Percentiles rank a stretch among this genome's conserved stretches.
Conservation (phyloP, 306 rosid genomes). For the Fragaria vesca region DNA sequence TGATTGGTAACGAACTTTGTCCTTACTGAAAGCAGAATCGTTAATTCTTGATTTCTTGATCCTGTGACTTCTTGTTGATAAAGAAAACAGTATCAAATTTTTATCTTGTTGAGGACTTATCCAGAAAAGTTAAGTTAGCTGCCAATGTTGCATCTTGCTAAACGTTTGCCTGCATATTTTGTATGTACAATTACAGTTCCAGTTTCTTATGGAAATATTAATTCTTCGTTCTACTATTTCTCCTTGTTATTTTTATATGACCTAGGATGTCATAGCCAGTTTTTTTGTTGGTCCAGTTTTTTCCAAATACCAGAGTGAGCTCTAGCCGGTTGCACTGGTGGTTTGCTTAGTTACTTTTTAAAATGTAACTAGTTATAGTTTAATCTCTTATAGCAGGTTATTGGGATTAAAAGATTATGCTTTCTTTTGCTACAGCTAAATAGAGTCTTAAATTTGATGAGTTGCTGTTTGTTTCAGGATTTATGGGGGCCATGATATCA, state of each 20-base stretch:
- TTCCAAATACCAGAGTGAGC: neutral
- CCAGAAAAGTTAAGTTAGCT: neutral
- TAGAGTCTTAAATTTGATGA: constrained; percentile 13
- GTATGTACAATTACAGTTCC: neutral
- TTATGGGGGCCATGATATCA: constrained; percentile 97
- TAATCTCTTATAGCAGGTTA: neutral
- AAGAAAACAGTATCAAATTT: neutral
- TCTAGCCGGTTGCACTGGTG: neutral
- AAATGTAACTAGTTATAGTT: neutral
- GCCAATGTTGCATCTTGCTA: neutral
- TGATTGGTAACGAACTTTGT: constrained; percentile 58
- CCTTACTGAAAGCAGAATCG: neutral
- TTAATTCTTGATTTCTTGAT: neutral
- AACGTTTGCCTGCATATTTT: neutral
- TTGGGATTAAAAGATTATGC: neutral
- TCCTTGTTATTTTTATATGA: neutral
- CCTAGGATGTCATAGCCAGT: neutral
- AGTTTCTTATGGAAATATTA: neutral
- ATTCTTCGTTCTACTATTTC: neutral
- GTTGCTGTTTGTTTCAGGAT: constrained; percentile 47
- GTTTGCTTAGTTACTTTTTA: neutral
- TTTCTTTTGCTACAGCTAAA: neutral
- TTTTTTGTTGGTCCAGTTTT: neutral
- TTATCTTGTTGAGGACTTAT: neutral
- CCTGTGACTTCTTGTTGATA: neutral